Conservation (phyloP, 345 rosid genomes). For the Syzygium grande region DNA sequence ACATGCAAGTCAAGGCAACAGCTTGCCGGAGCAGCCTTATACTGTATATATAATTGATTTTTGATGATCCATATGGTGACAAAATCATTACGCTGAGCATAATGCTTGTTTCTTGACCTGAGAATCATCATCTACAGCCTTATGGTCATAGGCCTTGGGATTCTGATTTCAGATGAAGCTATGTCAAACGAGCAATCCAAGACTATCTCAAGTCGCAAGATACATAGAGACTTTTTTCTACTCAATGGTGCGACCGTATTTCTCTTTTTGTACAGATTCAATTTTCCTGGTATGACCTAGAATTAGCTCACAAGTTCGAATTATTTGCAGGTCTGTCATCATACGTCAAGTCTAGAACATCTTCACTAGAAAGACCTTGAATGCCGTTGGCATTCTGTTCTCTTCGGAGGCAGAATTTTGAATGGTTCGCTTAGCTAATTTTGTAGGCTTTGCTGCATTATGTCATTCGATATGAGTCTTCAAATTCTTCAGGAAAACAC, state of each 20-base stretch:
- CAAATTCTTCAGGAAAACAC: background rate
- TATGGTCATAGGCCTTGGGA: background rate
- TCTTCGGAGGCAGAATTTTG: background rate
- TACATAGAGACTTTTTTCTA: background rate
- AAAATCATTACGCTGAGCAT: background rate
- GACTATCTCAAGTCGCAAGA: background rate
- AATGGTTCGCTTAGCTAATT: background rate
- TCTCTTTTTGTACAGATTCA: background rate
- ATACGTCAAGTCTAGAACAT: background rate
- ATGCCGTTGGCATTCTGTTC: background rate
- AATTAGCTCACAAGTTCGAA: background rate
- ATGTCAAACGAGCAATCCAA: background rate
- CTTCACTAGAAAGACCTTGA: background rate
- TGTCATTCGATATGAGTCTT: background rate
- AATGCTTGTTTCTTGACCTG: background rate
- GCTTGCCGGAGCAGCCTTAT: background rate
- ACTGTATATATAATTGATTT: background rate
- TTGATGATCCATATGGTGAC: background rate
- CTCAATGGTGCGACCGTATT: background rate
- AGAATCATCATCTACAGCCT: background rate
- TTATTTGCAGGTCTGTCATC: background rate
- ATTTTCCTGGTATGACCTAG: background rate
- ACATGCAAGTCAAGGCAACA: background rate
- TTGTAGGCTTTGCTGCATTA: background rate
- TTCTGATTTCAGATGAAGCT: background rate